These are phyloP conservation scores for Candida sphagnicola DNA, from an alignment of 805 yeast species.

Conservation along the genomic window DNA sequence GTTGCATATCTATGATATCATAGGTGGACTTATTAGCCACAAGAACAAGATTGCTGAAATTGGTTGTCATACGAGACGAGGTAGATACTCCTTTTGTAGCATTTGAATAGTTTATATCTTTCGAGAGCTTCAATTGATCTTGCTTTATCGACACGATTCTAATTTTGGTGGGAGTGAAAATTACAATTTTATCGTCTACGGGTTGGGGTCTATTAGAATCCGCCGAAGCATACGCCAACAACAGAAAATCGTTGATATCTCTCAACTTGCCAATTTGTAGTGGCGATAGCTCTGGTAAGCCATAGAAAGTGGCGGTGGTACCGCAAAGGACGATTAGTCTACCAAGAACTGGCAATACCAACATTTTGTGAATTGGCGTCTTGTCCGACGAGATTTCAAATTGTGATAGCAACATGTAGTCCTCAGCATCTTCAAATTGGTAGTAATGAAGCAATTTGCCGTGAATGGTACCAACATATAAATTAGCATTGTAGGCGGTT, in stretches of 20 bases:
- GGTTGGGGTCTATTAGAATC: slow-evolving; percentile 2
- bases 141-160: slow-evolving; percentile 25
- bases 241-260: slow-evolving; percentile 31
- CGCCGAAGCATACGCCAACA: slow-evolving; percentile 7
- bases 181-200: slow-evolving; percentile 24
- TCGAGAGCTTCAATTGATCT: slow-evolving; percentile 26
- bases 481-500: slow-evolving; percentile 23
- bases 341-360: slow-evolving; percentile 21
- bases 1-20: slow-evolving; percentile 34
- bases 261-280: slow-evolving; percentile 32
- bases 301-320: slow-evolving; percentile 20
- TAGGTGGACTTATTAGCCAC: slow-evolving; percentile 31
- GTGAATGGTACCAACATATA: slow-evolving; percentile 34
- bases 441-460: slow-evolving; percentile 38
- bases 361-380: slow-evolving; percentile 18
- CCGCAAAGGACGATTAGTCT: slow-evolving; percentile 23
- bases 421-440: slow-evolving; percentile 36
- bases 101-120: slow-evolving; percentile 28
- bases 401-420: slow-evolving; percentile 25
- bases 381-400: slow-evolving; percentile 11
- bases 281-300: slow-evolving; percentile 38
- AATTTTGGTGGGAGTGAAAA: slow-evolving; percentile 25
- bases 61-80: slow-evolving; percentile 20
- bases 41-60: slow-evolving; percentile 26
- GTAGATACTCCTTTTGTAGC: slow-evolving; percentile 26